These are phyloP conservation scores for Globomyces pollinis-pini DNA, from an alignment of 192 early-diverging fungal genomes.

Conservation along the genomic window DNA sequence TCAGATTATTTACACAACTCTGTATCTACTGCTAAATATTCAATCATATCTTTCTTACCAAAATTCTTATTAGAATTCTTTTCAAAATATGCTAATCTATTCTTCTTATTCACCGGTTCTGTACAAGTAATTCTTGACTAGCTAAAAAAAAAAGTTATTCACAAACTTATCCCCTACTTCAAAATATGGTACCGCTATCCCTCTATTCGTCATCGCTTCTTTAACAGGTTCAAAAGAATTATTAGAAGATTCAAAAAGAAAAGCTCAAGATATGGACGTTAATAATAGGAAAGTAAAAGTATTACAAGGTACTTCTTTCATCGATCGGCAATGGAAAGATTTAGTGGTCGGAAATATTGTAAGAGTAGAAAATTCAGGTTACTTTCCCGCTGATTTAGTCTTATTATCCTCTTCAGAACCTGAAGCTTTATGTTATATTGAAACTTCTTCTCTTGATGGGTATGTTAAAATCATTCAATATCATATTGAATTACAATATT, in stretches of 20 bases:
- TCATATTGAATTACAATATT: neutral
- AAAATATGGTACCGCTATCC: constrained; percentile 78
- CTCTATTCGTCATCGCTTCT: constrained; percentile 72
- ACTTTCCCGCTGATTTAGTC: constrained; percentile 90
- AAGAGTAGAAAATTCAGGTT: constrained; percentile 75
- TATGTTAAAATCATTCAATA: constrained; percentile 36
- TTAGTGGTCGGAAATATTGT: constrained; percentile 90
- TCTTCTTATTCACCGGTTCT: constrained; percentile 87
- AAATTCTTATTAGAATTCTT: constrained; percentile 94
- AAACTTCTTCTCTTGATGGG: constrained; percentile 97
- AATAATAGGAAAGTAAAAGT: constrained; percentile 36
- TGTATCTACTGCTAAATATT: constrained; percentile 95
- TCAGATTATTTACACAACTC: constrained; percentile 80
- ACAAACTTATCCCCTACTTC: constrained; percentile 85
- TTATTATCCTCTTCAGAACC: constrained; percentile 88
- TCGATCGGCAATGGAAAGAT: constrained; percentile 69
- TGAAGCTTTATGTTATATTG: constrained; percentile 94
- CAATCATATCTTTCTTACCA: constrained; percentile 75
- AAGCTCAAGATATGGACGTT: constrained; percentile 34
- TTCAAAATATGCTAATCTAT: constrained; percentile 93
- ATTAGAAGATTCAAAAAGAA: constrained; percentile 67
- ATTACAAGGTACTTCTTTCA: constrained; percentile 51
- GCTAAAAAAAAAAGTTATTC: constrained; percentile 64
- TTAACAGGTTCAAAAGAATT: constrained; percentile 92
- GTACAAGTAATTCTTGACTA: constrained; percentile 79